Conservation (phyloP, 768 basidiomycete species). For the Suillus subalutaceus region DNA sequence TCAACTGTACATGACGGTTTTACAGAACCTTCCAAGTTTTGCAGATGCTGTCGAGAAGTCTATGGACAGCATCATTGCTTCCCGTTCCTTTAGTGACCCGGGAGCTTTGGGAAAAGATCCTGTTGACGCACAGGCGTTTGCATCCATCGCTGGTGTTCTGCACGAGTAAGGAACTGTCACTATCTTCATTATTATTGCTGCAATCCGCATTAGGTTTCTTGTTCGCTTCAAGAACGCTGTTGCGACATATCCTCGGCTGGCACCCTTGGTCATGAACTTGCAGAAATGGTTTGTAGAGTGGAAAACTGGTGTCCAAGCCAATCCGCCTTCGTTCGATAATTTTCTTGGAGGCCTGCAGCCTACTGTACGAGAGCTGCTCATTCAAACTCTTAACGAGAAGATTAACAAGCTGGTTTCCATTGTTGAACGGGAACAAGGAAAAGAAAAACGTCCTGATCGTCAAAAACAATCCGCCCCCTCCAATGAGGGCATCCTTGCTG, state of each 20-base stretch:
- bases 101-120: slow-evolving; percentile 17
- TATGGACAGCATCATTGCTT: slow-evolving; percentile 37
- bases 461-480: slow-evolving; percentile 11
- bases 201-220: slow-evolving; percentile 43
- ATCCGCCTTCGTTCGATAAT: slow-evolving; percentile 49
- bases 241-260: slow-evolving; percentile 47
- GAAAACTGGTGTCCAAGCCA: slow-evolving; percentile 41
- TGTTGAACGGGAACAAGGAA: slow-evolving; percentile 51
- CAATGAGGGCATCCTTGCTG: slow-evolving; percentile 41
- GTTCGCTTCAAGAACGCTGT: slow-evolving; percentile 61
- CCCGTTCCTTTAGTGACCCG: slow-evolving; percentile 38
- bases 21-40: slow-evolving; percentile 49
- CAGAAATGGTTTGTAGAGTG: slow-evolving; percentile 50
- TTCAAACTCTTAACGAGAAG: slow-evolving; percentile 31
- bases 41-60: slow-evolving; percentile 42
- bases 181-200: slow-evolving; percentile 9
- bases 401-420: slow-evolving; percentile 43
- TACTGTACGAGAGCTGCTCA: slow-evolving; percentile 40
- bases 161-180: slow-evolving; percentile 45
- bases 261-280: slow-evolving; percentile 44
- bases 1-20: slow-evolving; percentile 46
- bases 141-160: slow-evolving; percentile 48
- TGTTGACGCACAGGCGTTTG: slow-evolving; percentile 46
- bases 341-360: slow-evolving; percentile 35
- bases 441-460: slow-evolving; percentile 29